Conservation (phyloP, 169 alveolate species). For the Plasmodium gallinaceum region DNA sequence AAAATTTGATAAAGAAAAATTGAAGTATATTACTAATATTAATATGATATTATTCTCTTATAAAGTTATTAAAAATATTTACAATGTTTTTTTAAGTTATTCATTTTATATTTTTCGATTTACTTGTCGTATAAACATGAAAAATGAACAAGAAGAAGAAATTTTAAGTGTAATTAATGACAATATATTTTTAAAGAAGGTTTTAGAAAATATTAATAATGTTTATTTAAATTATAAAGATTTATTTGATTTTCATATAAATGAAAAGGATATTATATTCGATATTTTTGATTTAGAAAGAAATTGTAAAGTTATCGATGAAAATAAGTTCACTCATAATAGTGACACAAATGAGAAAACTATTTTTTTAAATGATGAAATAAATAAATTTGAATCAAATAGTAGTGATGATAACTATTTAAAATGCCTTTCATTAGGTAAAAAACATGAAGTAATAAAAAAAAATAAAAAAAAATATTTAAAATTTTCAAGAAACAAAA, state of each 20-base stretch:
- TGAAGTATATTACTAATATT: constrained; percentile 15
- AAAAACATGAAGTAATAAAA: neutral
- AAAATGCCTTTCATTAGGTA: neutral
- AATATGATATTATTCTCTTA: constrained; percentile 44
- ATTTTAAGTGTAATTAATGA: constrained; percentile 39
- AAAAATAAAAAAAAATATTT: neutral
- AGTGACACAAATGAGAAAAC: too few relatives aligned
- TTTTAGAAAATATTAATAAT: constrained; percentile 43
- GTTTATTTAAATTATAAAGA: constrained; percentile 29
- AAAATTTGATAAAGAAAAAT: constrained; percentile 17
- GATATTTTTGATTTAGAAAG: neutral
- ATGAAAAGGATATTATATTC: constrained; percentile 19
- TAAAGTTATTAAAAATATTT: constrained; percentile 62
- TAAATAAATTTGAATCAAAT: too few relatives aligned
- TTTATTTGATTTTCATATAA: constrained; percentile 30
- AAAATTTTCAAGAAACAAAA: constrained; percentile 1
- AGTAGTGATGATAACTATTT: neutral
- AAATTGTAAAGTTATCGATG: neutral
- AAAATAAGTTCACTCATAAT: neutral
- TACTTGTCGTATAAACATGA: constrained; percentile 25
- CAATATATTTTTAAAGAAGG: constrained; percentile 62
- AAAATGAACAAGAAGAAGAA: constrained; percentile 24
- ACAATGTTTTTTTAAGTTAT: constrained; percentile 64
- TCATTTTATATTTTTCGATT: constrained; percentile 61
- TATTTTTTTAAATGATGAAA: too few relatives aligned